Percentiles rank a stretch among this genome's conserved stretches.
phyloP scores from a whole-genome alignment of 2,329 filamentous ascomycete species.

The Amauroascus niger region DNA sequence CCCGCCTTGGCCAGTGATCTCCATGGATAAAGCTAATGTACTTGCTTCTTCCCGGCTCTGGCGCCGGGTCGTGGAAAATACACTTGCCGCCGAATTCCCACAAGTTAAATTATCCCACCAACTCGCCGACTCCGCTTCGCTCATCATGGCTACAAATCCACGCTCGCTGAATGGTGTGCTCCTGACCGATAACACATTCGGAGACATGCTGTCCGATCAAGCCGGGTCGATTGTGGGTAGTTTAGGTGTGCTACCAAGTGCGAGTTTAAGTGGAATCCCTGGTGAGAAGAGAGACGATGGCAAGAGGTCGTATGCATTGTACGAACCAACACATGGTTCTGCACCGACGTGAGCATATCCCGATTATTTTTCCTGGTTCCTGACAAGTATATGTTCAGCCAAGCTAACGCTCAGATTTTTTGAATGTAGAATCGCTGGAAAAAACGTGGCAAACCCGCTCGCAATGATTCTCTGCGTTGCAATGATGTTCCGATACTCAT shows the following conservation, averaged over 20 bases:
- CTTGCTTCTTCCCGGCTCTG: conserved; percentile 76
- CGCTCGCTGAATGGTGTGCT: conserved; percentile 73
- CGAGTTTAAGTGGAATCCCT: conserved; percentile 71
- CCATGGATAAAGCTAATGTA: conserved; percentile 88
- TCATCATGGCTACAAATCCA: conserved; percentile 89
- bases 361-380: no score
- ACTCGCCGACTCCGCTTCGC: conserved; percentile 80
- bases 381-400: not conserved
- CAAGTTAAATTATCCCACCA: conserved; percentile 71
- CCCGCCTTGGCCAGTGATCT: conserved; percentile 66
- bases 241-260: conserved; percentile 74
- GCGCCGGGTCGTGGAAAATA: conserved; percentile 70
- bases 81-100: conserved; percentile 75
- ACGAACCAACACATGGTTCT: conserved; percentile 77
- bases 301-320: conserved; percentile 73
- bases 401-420: not conserved
- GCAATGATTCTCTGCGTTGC: conserved; percentile 81
- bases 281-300: conserved; percentile 50
- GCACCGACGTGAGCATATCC: conserved; percentile 29
- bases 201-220: conserved; percentile 88
- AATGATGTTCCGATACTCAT: conserved; percentile 88
- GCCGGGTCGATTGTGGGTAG: conserved; percentile 81
- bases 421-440: conserved; percentile 75
- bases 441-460: conserved; percentile 79
- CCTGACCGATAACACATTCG: conserved; percentile 81